Base-by-base conservation (phyloP, 1,139 yeast species). In the Candida sp. region DNA sequence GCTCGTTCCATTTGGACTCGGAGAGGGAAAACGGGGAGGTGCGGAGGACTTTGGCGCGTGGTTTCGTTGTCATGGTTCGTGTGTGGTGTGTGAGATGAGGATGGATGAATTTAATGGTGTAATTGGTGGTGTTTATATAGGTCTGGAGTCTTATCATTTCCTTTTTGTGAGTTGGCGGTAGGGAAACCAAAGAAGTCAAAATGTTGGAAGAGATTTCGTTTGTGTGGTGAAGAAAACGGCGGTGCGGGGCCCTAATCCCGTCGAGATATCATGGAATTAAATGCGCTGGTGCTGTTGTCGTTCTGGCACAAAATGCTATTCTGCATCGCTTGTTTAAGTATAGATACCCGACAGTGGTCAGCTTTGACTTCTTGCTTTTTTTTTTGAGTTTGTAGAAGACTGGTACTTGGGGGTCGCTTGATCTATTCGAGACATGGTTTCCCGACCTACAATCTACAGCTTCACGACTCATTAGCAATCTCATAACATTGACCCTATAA, bases 21-120 rank as follows among this genome's bases (percentile, higher is more conserved):
- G 88, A 86, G 59, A 69, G 80, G 47, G 66, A 63, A 48, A 80
- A 73, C 9, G 76, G 69, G 4, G 88, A 90, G 27, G 86, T 65
- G 70, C 86, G 76, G 48, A 87, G 73, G 2, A 87, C 82, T 54
- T 81, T 78, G 46, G 87, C 83, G 60, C 75, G 76, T 11, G 50
- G 5, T 9, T 25, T 25, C 5, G 33, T 33, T 7, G 42, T 44
- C 43, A 40, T 40, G 12, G 32, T 38, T 28, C 31, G 30, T 5
- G 23, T 8, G 12, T 38, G 41, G 7, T 9, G 27, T 7, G n/a
- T 25, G 12, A 3, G 26, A 4, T 25, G 27, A 8, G 11, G n/a
- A 38, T 25, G 7, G 6, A 25, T 25, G 25, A 5, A 17, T 25
- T 31, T 25, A 12, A n/a, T 6, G 9, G n/a, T n/a, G 41, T 17